A percentile compares a stretch with the other conserved stretches of the same genome.
Conservation (phyloP, 139 green algal species). For the Nannochloris sp. region DNA sequence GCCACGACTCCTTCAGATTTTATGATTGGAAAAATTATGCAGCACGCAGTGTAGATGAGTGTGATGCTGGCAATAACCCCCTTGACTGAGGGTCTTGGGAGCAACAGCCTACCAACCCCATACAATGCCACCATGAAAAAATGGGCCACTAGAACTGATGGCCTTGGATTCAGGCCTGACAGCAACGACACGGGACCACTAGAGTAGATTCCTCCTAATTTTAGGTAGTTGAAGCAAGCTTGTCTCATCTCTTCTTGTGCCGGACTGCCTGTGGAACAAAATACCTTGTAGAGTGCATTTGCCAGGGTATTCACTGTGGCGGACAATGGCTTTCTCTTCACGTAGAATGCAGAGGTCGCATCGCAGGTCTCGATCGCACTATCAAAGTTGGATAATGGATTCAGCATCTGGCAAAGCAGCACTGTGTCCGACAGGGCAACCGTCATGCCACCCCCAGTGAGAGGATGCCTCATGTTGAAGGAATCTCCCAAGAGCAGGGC, state of each 20-base stretch:
- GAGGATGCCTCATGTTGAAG: slow-evolving; percentile 99
- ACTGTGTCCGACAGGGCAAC: slow-evolving; percentile 88
- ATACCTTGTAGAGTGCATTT: slow-evolving; percentile 94
- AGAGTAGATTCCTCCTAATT: slow-evolving; percentile 72
- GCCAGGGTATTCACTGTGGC: slow-evolving; percentile 99
- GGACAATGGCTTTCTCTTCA: slow-evolving; percentile 71
- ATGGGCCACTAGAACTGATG: slow-evolving; percentile 82
- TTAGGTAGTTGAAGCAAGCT: slow-evolving; percentile 97
- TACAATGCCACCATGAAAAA: slow-evolving; percentile 95
- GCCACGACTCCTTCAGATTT: slow-evolving; percentile 46
- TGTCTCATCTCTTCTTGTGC: slow-evolving; percentile 93
- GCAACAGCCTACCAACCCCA: slow-evolving; percentile 75
- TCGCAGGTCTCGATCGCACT: slow-evolving; percentile 52
- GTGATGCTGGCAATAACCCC: slow-evolving; percentile 47
- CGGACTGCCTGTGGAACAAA: slow-evolving; percentile 53
- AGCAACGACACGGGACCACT: slow-evolving; percentile 81
- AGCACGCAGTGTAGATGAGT: slow-evolving; percentile 46
- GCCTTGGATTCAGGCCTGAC: slow-evolving; percentile 78
- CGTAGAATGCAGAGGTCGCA: slow-evolving; percentile 77
- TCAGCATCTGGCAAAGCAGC: slow-evolving; percentile 70
- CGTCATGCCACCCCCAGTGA: slow-evolving; percentile 78
- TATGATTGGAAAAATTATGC: slow-evolving; percentile 91
- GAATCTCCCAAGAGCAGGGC: slow-evolving; percentile 93
- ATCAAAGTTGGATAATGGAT: slow-evolving; percentile 60
- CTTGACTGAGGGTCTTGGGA: slow-evolving; percentile 65